Evolutionary conservation across 2,329 filamentous ascomycete genomes (phyloP), one percentile per base, ranked within the genome.

Genomic region (Sclerotinia nivalis): DNA sequence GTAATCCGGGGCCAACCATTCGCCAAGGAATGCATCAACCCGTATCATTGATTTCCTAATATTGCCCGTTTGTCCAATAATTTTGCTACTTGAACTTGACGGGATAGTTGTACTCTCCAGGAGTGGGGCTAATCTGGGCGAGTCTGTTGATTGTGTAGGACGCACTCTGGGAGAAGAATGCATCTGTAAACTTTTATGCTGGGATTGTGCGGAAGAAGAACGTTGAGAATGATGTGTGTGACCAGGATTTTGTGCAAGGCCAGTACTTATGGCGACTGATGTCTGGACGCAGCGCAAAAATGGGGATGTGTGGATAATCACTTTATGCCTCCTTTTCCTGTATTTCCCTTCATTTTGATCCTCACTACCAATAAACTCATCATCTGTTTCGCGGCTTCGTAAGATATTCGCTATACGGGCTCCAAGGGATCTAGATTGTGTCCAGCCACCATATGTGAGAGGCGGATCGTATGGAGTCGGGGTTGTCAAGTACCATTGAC

Each of bases 401-500:
- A 88, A 81, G 43, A 97, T 88, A 75, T 85, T 89, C n/a, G 88
- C 91, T 72, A 99, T 97, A 71, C 93, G 89, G 72, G 89, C 85
- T 22, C 96, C 96, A 34, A 97, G 87, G 7, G 90, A 88, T 75
- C 91, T 89, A 68, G 92, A 90, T 80, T 98, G 96, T 20, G 90
- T 88, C 91, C 96, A 97, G 73, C 96, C 96, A 75, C 93, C 92
- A 78, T 97, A 98, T 3, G 94, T 97, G 70, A 99, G 85, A 64
- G 96, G 96, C 74, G 96, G 93, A 74, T 99, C 95, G 83, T 98
- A 99, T 2, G 96, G 96, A 8, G 93, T 94, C 1, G 94, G 92
- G 8, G 96, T 97, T 43, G 92, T 91, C 68, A 97, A 86, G 80
- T 97, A 93, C 96, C 96, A 99, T 80, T 93, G 89, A 79, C 94